Conservation (phyloP, 2,329 filamentous ascomycete species). For the Ophiostoma sp. region DNA sequence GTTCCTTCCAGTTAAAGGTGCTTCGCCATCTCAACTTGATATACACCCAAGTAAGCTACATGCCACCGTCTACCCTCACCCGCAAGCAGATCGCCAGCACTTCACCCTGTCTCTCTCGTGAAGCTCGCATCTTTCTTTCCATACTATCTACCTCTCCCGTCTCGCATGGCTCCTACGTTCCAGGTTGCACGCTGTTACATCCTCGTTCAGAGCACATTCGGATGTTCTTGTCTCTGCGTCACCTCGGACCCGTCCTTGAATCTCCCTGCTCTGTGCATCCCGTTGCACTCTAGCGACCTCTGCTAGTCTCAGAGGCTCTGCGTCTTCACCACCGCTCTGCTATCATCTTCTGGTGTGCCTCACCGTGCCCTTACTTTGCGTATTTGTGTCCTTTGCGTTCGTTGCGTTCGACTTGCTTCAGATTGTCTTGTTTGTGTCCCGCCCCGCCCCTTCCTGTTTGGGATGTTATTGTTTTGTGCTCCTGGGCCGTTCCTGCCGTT, state of each 20-base stretch:
- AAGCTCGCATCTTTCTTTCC: neutral
- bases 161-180: neutral
- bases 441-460: slow-evolving; percentile 23
- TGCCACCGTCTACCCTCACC: neutral
- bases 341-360: neutral
- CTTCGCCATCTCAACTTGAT: neutral
- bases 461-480: slow-evolving; percentile 16
- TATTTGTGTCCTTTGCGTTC: neutral
- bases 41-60: neutral
- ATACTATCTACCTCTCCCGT: neutral
- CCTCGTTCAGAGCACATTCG: slow-evolving; percentile 12
- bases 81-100: neutral
- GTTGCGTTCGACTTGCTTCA: slow-evolving; percentile 13
- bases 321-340: neutral
- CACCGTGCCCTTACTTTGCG: slow-evolving; percentile 12
- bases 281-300: neutral
- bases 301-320: neutral
- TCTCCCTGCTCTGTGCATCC: slow-evolving; percentile 14
- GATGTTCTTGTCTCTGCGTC: slow-evolving; percentile 22
- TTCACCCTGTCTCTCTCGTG: too few relatives aligned
- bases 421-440: slow-evolving; percentile 14
- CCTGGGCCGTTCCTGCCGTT: slow-evolving; percentile 22
- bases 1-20: neutral
- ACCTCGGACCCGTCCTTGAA: slow-evolving; percentile 20
- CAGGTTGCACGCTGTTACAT: slow-evolving; percentile 14